These are phyloP conservation scores for Cryptococcus sp. DNA, from an alignment of 1,284 basidiomycete species.

Conservation along the genomic window DNA sequence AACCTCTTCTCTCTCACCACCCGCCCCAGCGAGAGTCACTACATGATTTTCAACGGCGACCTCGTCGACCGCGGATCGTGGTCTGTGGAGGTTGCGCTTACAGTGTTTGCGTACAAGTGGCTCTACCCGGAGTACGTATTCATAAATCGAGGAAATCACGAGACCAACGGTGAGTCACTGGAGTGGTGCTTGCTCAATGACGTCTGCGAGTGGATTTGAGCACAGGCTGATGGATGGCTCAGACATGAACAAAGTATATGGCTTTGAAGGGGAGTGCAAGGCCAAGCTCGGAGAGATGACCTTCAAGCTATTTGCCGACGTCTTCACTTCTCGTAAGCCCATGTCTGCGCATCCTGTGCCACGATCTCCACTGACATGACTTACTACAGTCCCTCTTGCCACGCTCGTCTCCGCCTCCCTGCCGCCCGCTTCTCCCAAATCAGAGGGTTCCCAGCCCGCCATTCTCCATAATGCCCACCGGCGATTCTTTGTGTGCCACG, in stretches of 20 bases:
- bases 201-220: background rate
- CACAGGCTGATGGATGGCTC: conserved; percentile 1
- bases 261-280: conserved; percentile 95
- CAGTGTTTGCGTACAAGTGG: conserved; percentile 97
- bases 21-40: conserved; percentile 73
- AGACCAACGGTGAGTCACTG: conserved; percentile 60
- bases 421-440: conserved; percentile 54
- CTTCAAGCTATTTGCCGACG: conserved; percentile 82
- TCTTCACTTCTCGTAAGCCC: conserved; percentile 79
- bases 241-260: conserved; percentile 78
- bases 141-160: conserved; percentile 95
- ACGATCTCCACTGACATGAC: background rate
- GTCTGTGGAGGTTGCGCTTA: conserved; percentile 84
- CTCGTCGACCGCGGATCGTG: conserved; percentile 82
- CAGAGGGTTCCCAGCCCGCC: conserved; percentile 46
- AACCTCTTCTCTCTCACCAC: conserved; percentile 85
- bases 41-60: conserved; percentile 87
- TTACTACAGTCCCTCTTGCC: conserved; percentile 72
- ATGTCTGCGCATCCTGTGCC: background rate
- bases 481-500: conserved; percentile 94
- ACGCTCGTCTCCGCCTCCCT: conserved; percentile 76
- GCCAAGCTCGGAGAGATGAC: conserved; percentile 91
- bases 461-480: conserved; percentile 80
- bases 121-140: conserved; percentile 81
- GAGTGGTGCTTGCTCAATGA: background rate